phyloP scores from a whole-genome alignment of 352 stramenopile genomes.

The Elongisporangium undulatum region DNA sequence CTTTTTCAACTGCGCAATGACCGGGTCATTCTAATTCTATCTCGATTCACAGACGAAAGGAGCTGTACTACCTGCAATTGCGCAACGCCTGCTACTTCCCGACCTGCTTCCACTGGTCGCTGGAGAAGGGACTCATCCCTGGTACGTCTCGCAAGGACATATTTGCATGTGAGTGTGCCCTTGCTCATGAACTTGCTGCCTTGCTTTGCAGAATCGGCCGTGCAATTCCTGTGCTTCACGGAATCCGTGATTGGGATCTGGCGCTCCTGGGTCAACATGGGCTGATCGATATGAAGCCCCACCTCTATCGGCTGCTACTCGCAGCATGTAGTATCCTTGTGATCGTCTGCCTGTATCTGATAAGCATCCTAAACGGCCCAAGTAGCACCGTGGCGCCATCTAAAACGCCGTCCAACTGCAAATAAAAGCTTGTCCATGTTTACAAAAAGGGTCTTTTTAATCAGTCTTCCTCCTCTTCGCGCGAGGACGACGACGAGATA shows the following conservation, averaged over 20 bases:
- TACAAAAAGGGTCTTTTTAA: too few relatives aligned
- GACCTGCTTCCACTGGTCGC: constrained; percentile 79
- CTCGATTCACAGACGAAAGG: constrained; percentile 34
- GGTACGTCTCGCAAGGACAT: constrained; percentile 29
- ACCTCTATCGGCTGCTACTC: too few relatives aligned
- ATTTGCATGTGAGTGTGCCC: not conserved
- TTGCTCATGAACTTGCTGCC: not conserved
- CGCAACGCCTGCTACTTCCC: constrained; percentile 81
- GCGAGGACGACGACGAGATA: constrained; percentile 26
- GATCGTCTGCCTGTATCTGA: too few relatives aligned
- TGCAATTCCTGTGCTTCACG: constrained; percentile 68
- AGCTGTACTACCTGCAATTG: constrained; percentile 76
- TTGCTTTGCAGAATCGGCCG: constrained; percentile 44
- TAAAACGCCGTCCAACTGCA: too few relatives aligned
- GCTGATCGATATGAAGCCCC: too few relatives aligned
- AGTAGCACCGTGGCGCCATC: too few relatives aligned
- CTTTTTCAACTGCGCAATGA: not conserved
- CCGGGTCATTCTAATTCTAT: not conserved
- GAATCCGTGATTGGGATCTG: constrained; percentile 66
- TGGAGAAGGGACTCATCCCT: constrained; percentile 61
- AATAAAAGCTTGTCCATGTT: too few relatives aligned
- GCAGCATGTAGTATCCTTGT: too few relatives aligned
- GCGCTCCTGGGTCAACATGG: constrained; percentile 62
- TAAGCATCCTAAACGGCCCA: too few relatives aligned
- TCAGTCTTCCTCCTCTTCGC: constrained; percentile 9